Percentiles rank a stretch among this genome's conserved stretches.
These are phyloP conservation scores for Neurospora sp. DNA, from an alignment of 495 filamentous ascomycete genomes.

Conservation along the genomic window DNA sequence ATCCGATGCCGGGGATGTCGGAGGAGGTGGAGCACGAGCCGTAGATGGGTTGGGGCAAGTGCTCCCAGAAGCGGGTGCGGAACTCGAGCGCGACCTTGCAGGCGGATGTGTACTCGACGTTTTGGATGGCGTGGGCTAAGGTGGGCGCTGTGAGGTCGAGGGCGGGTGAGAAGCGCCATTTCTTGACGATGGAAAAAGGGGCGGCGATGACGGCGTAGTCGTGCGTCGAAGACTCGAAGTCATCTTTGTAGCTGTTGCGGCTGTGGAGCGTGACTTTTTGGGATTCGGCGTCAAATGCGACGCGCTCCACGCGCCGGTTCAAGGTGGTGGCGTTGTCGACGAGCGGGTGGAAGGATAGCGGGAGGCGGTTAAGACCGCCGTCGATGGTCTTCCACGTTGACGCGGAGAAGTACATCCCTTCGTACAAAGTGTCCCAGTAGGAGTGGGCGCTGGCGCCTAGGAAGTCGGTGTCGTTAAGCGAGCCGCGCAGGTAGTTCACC, in stretches of 20 bases:
- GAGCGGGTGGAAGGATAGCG: conserved; percentile 50
- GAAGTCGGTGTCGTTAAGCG: conserved; percentile 47
- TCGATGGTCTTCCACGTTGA: conserved; percentile 56
- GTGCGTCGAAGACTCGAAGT: conserved; percentile 40
- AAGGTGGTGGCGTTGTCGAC: conserved; percentile 46
- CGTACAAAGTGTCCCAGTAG: conserved; percentile 33
- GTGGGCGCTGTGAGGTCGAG: conserved; percentile 28
- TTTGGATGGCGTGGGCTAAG: conserved; percentile 44
- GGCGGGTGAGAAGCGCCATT: conserved; percentile 38
- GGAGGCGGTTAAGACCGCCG: conserved; percentile 48
- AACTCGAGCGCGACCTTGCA: conserved; percentile 62
- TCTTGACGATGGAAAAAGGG: conserved; percentile 49
- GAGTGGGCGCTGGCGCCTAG: conserved; percentile 14
- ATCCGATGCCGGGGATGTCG: conserved; percentile 49
- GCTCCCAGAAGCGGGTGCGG: conserved; percentile 59
- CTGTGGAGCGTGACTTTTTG: conserved; percentile 40
- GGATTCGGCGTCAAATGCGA: conserved; percentile 27
- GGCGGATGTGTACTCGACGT: conserved; percentile 44
- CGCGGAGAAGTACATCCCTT: conserved; percentile 50
- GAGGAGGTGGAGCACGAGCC: conserved; percentile 47
- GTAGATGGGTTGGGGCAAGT: conserved; percentile 48
- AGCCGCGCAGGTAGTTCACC: conserved; percentile 43
- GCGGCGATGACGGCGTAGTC: conserved; percentile 57
- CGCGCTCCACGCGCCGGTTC: conserved; percentile 39
- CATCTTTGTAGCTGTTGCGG: conserved; percentile 27